Evolutionary conservation across 208 protist genomes (phyloP), one percentile per base, ranked within the genome.

Genomic region (Crithidia expoeki): DNA sequence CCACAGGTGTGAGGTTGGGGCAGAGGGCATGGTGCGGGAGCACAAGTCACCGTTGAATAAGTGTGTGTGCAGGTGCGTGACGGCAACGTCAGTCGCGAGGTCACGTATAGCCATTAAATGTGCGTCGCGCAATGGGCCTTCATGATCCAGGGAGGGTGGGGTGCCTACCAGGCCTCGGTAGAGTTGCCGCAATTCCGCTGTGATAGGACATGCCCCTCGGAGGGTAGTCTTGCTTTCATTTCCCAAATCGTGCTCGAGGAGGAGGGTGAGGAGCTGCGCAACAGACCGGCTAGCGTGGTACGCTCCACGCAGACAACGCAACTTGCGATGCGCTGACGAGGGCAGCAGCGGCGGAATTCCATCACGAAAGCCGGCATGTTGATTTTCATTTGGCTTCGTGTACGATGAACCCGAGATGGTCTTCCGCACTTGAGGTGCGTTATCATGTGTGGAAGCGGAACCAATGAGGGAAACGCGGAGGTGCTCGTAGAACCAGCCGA

Each of bases 231-330:
- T 16, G 28, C 42, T 49, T 2, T 21, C 19, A 6, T 6, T 42
- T 0, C 5, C 2, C 19, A 10, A 5, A 12, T 17, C 11, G 10
- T 33, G 49, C 6, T 59, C 30, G 16, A 78, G 77, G 36, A 74
- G 58, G 21, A 42, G 52, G 27, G 47, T 33, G 23, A 83, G 49
- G 27, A 74, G 62, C 51, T 76, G 74, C 2, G 67, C 72, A 12
- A 79, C 78, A 0, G 68, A 52, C 14, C 78, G 56, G 16, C 47
- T 57, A 34, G 67, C 63, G 64, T 83, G 67, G 49, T 83, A 83
- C 17, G 67, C 67, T 6, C 67, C 67, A 2, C 67, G 67, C 2
- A 72, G 49, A 58, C 57, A 65, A 14, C 57, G 67, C 27, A 72
- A 40, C 47, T 28, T 67, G 44, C 51, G 25, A 19, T 19, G 49